Evolutionary conservation across 208 protist genomes (phyloP), one percentile per base, ranked within the genome.

Genomic region (Acanthamoeba triangularis): DNA sequence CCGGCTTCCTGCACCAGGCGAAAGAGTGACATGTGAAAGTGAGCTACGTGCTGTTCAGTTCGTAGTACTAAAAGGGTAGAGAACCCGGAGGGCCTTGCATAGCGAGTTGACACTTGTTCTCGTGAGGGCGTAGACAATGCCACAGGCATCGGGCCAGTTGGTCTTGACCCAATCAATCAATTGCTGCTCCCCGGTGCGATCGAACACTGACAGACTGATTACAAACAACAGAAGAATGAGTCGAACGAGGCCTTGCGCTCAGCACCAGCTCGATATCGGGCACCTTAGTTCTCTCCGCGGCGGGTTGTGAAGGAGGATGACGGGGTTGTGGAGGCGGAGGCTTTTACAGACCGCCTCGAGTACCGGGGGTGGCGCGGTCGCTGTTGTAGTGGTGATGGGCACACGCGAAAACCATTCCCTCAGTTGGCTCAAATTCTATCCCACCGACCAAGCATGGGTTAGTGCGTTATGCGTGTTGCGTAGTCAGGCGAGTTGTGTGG

Each of bases 321-420:
- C 35, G 8, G 74, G 74, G 0, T 47, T 25, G 2, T 52, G 35
- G 0, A 82, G 74, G 0, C 54, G 18, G 7, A 82, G 74, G 10
- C 5, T 7, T 11, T 20, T 10, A 10, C 41, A 44, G 10, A 82
- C 41, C 2, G 18, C 14, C 16, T 82, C 14, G 11, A 78, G 5
- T 14, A 78, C 33, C 4, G 14, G 74, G 8, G 41, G 74, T n/a
- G 74, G 74, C 1, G 59, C 65, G 3, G 65, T 72, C 5, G 65
- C 74, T 28, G 74, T 82, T 11, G 74, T 54, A 6, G 74, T 82
- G 18, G 74, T 82, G 18, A 82, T 82, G 8, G 74, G 74, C 35
- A 82, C 74, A 2, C 30, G 6, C 16, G 74, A 41, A 37, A n/a
- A 82, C 14, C 6, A 1, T 11, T 47, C 8, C 18, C 30, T 33